Evolutionary conservation across 2,329 filamentous ascomycete genomes (phyloP).

Genomic region (Phyllosticta citriasiana): DNA sequence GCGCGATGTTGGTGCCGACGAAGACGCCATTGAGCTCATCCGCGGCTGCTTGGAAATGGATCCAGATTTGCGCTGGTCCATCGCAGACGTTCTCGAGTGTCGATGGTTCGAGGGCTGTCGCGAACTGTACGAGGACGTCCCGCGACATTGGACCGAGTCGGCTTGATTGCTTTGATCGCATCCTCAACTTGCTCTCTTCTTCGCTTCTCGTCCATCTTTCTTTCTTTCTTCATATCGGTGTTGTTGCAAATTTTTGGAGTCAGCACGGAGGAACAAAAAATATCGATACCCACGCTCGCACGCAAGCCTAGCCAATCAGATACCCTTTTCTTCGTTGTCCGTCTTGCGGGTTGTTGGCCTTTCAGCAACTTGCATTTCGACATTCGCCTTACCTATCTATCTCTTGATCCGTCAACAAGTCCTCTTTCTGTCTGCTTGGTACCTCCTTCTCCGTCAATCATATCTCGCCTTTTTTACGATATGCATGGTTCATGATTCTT

Average conservation of each 20-base stretch:
- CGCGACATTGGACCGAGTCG: neutral
- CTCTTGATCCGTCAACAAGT: neutral
- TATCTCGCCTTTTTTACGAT: neutral
- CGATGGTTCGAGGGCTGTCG: conserved; percentile 40
- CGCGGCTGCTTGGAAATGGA: conserved; percentile 51
- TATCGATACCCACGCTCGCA: neutral
- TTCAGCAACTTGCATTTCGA: neutral
- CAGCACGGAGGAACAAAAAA: neutral
- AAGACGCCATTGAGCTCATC: conserved; percentile 47
- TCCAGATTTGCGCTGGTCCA: conserved; percentile 44
- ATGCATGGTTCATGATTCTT: neutral
- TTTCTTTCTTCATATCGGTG: neutral
- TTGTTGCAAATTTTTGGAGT: conserved; percentile 1
- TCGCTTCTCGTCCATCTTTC: neutral
- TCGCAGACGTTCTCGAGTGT: conserved; percentile 45
- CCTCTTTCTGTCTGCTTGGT: neutral
- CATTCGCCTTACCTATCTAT: neutral
- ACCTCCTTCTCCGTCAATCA: neutral
- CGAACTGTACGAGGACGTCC: conserved; percentile 11
- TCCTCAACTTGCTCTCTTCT: neutral
- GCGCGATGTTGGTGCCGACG: conserved; percentile 31
- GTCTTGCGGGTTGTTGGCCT: neutral
- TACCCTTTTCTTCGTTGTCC: neutral
- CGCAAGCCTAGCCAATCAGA: neutral
- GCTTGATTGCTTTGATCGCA: neutral